Evolutionary conservation across 2,329 filamentous ascomycete species (phyloP).

Genomic region (Penicillium sp.): DNA sequence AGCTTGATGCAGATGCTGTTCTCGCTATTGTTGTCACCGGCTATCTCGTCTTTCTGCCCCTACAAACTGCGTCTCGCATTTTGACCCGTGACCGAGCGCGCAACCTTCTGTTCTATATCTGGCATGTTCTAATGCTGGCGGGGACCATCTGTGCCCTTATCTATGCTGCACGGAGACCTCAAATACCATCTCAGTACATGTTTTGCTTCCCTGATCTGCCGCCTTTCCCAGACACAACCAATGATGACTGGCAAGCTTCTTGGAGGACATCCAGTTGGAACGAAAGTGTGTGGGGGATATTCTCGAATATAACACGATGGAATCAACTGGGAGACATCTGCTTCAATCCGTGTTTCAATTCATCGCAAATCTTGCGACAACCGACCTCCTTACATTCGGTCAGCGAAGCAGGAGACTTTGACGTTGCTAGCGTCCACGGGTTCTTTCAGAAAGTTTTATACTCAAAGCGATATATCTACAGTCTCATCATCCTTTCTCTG

Average conservation of each 20-base stretch:
- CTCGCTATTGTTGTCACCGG: conserved; percentile 35
- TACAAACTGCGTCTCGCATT: conserved; percentile 34
- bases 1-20: conserved; percentile 34
- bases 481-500: conserved; percentile 26
- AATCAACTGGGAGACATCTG: conserved; percentile 27
- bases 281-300: conserved; percentile 28
- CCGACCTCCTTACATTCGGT: conserved; percentile 18
- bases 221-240: conserved; percentile 20
- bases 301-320: conserved; percentile 23
- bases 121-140: conserved; percentile 33
- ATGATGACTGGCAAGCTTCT: conserved; percentile 28
- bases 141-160: conserved; percentile 30
- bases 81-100: conserved; percentile 27
- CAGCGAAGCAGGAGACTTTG: conserved; percentile 7
- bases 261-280: conserved; percentile 32
- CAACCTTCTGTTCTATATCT: conserved; percentile 28
- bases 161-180: conserved; percentile 20
- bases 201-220: conserved; percentile 31
- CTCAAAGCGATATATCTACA: conserved; percentile 31
- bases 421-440: conserved; percentile 6
- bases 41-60: conserved; percentile 34
- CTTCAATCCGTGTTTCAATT: conserved; percentile 35
- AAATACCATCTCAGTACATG: conserved; percentile 28
- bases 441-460: conserved; percentile 22
- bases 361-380: conserved; percentile 28